phyloP scores from a whole-genome alignment of 2,329 filamentous ascomycete genomes.

The Sclerotiophoma versabilis region DNA sequence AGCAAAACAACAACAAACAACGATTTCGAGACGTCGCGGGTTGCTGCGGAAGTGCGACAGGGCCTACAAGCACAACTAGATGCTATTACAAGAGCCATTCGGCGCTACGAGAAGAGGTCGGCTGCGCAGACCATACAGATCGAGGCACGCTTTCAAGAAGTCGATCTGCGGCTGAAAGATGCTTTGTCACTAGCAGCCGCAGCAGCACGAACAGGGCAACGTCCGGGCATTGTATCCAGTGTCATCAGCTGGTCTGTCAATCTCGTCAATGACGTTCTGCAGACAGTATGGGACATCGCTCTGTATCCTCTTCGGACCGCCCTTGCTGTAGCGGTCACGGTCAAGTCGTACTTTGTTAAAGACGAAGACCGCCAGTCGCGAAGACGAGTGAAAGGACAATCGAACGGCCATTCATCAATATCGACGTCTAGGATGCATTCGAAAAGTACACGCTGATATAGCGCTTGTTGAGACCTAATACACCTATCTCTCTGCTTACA shows the following conservation, averaged over 20 bases:
- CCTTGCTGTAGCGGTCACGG: constrained; percentile 16
- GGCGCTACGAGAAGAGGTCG: constrained; percentile 89
- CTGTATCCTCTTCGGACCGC: constrained; percentile 42
- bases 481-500: constrained; percentile 6
- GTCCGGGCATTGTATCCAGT: constrained; percentile 41
- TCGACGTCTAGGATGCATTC: constrained; percentile 40
- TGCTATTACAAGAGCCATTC: constrained; percentile 84
- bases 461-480: constrained; percentile 16
- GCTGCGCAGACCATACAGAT: constrained; percentile 77
- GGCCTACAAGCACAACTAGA: constrained; percentile 82
- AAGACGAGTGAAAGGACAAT: constrained; percentile 33
- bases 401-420: constrained; percentile 33
- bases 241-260: constrained; percentile 38
- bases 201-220: constrained; percentile 54
- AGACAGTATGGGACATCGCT: constrained; percentile 36
- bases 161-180: constrained; percentile 77
- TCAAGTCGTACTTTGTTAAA: constrained; percentile 32
- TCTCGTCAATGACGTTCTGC: constrained; percentile 29
- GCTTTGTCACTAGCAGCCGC: constrained; percentile 82
- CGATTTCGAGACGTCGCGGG: constrained; percentile 50
- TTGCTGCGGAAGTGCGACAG: constrained; percentile 65
- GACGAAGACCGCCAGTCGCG: constrained; percentile 32
- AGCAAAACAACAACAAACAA: constrained; percentile 50
- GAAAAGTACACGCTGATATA: constrained; percentile 31
- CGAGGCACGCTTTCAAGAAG: constrained; percentile 73